Percentiles rank a stretch among this genome's conserved stretches.
Conservation (phyloP, 768 basidiomycete genomes). For the Podaxis sp. region DNA sequence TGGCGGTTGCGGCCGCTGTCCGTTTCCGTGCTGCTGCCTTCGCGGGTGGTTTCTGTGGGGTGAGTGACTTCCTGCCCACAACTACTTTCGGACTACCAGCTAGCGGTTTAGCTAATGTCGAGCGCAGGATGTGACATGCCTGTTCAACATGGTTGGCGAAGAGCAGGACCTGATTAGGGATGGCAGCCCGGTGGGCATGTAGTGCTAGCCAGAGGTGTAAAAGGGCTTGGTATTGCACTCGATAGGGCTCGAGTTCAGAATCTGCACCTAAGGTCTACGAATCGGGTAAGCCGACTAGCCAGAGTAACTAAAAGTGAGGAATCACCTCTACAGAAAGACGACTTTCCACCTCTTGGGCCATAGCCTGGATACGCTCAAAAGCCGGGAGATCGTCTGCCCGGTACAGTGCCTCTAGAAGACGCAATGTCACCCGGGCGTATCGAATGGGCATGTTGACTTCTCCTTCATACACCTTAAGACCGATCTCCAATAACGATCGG, state of each 20-base stretch:
- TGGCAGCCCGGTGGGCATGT: slow-evolving; percentile 56
- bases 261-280: slow-evolving; percentile 33
- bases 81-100: slow-evolving; percentile 18
- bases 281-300: neutral
- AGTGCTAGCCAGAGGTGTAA: slow-evolving; percentile 68
- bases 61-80: slow-evolving; percentile 13
- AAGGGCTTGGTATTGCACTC: slow-evolving; percentile 46
- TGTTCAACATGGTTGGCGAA: slow-evolving; percentile 50
- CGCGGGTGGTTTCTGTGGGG: neutral
- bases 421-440: slow-evolving; percentile 51
- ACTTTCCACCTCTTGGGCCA: slow-evolving; percentile 36
- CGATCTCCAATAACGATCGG: slow-evolving; percentile 40
- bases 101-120: neutral
- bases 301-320: neutral
- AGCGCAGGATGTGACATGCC: slow-evolving; percentile 43
- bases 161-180: slow-evolving; percentile 36
- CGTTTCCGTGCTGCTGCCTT: slow-evolving; percentile 1
- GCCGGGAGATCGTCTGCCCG: slow-evolving; percentile 24
- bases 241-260: slow-evolving; percentile 24
- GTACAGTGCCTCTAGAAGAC: slow-evolving; percentile 51
- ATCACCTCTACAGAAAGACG: slow-evolving; percentile 40
- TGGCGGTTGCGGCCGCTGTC: neutral
- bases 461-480: slow-evolving; percentile 43
- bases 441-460: slow-evolving; percentile 46
- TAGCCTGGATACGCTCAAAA: slow-evolving; percentile 27